Conservation (phyloP, 257 asterid species). For the Cordia subcordata region DNA sequence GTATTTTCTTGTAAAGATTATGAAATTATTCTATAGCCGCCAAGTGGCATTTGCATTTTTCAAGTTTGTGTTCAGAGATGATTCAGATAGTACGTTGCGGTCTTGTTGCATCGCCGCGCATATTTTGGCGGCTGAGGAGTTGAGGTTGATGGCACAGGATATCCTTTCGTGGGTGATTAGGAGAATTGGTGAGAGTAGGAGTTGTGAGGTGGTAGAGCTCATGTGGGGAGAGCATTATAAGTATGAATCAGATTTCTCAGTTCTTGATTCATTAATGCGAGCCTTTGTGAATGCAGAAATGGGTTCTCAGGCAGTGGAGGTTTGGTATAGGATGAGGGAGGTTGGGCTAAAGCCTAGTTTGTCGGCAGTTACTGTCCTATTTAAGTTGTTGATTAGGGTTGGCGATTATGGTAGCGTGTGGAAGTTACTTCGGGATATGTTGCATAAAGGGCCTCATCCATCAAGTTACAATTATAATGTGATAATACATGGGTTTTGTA, state of each 20-base stretch:
- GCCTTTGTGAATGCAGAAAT: constrained; percentile 66
- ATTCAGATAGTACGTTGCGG: constrained; percentile 36
- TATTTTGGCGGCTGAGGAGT: constrained; percentile 38
- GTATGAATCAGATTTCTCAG: constrained; percentile 39
- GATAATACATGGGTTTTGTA: constrained; percentile 81
- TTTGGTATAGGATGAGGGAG: constrained; percentile 60
- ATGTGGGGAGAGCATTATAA: constrained; percentile 47
- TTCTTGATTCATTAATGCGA: constrained; percentile 80
- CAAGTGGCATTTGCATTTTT: constrained; percentile 72
- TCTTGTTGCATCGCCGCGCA: constrained; percentile 57
- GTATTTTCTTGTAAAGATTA: constrained; percentile 43
- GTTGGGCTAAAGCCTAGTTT: constrained; percentile 55
- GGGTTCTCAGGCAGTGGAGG: constrained; percentile 55
- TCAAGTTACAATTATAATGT: constrained; percentile 45
- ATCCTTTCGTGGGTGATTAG: constrained; percentile 56
- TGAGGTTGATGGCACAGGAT: constrained; percentile 73
- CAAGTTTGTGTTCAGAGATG: constrained; percentile 47
- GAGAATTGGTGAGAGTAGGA: constrained; percentile 60
- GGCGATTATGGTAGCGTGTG: constrained; percentile 76
- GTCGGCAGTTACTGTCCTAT: constrained; percentile 60
- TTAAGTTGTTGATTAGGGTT: constrained; percentile 53
- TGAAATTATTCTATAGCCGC: constrained; percentile 44
- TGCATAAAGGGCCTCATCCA: constrained; percentile 66
- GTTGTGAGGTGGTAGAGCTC: constrained; percentile 43
- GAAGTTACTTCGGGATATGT: constrained; percentile 69